Conservation (phyloP, 2,329 filamentous ascomycete species). For the Diaporthe australafricana region DNA sequence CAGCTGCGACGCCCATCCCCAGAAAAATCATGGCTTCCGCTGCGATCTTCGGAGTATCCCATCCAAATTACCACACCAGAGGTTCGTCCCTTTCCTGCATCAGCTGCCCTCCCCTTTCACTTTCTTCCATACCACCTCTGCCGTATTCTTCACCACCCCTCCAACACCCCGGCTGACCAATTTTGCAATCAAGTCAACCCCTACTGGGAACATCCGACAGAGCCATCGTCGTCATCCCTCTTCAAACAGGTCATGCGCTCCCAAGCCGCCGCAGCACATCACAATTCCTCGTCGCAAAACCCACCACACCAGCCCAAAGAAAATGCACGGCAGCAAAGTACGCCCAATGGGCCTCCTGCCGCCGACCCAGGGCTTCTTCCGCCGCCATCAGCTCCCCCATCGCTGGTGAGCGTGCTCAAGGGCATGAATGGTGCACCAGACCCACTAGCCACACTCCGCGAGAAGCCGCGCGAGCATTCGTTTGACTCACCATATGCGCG, state of each 20-base stretch:
- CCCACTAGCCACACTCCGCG: conserved; percentile 43
- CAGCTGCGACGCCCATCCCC: conserved; percentile 16
- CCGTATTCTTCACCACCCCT: not conserved
- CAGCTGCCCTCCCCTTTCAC: not conserved
- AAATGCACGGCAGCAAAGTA: conserved; percentile 38
- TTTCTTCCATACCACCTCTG: conserved; percentile 2
- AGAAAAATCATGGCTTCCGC: conserved; percentile 33
- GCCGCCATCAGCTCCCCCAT: conserved; percentile 42
- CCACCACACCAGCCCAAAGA: conserved; percentile 40
- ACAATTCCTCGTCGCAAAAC: conserved; percentile 45
- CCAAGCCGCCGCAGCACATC: conserved; percentile 47
- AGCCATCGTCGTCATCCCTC: conserved; percentile 40
- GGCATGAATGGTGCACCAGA: conserved; percentile 55
- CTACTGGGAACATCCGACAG: conserved; percentile 40
- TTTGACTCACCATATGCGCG: conserved; percentile 68
- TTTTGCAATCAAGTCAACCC: conserved; percentile 9
- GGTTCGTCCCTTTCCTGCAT: conserved; percentile 28
- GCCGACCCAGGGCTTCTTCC: conserved; percentile 36
- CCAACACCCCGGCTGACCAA: conserved; percentile 22
- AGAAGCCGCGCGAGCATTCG: conserved; percentile 44
- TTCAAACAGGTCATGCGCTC: conserved; percentile 50
- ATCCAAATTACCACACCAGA: conserved; percentile 31
- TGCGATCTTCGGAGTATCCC: conserved; percentile 34
- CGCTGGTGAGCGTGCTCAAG: conserved; percentile 47
- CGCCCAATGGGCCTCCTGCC: conserved; percentile 40